Base-by-base conservation (phyloP, 495 filamentous ascomycete genomes). In the Lophium mytilinum region DNA sequence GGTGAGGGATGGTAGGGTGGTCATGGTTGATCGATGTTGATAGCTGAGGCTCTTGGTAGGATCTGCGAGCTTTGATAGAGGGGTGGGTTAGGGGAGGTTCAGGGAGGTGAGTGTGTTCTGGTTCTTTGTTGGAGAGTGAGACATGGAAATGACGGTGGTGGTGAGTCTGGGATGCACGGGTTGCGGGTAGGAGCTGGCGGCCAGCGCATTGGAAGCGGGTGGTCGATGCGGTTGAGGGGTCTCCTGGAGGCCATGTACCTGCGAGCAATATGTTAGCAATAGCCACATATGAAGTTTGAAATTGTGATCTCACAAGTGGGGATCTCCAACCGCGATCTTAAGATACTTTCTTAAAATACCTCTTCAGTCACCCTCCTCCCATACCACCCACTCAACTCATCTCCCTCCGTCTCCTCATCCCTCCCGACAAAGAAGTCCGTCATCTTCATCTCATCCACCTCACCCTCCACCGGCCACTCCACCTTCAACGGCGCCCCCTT, bases 391-490 rank as follows among this genome's bases (percentile, higher is more conserved):
- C 73, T 76, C 46, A 86, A 64, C 67, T 86, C 82, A 62, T 70
- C 71, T 12, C 55, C 56, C 2, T 78, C 76, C 14, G 60, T 64
- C 17, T 77, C 75, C 62, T 76, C 73, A 34, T 76, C 75, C 17
- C 64, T 69, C 1, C 63, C 55, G n/a, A 58, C 40, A 35, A 95
- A 85, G 62, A 86, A 96, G 54, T 92, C 84, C 36, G 83, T 89
- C 61, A 98, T 66, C 56, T 80, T 78, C 63, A 78, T 78, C 33
- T 33, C 42, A 10, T 76, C 79, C 17, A 83, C 88, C 40, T 86
- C 83, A 0, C 86, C 83, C 11, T 87, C 85, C 5, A 70, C 75
- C 0, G 89, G 87, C 93, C 93, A 98, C 37, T 96, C 90, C 1
- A 94, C 86, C 57, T 78, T 84, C 35, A 82, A 73, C 12, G 80